Percentiles rank a stretch among this genome's conserved stretches.
phyloP scores from a whole-genome alignment of 23 red algal species.

The Gracilaria caudata region DNA sequence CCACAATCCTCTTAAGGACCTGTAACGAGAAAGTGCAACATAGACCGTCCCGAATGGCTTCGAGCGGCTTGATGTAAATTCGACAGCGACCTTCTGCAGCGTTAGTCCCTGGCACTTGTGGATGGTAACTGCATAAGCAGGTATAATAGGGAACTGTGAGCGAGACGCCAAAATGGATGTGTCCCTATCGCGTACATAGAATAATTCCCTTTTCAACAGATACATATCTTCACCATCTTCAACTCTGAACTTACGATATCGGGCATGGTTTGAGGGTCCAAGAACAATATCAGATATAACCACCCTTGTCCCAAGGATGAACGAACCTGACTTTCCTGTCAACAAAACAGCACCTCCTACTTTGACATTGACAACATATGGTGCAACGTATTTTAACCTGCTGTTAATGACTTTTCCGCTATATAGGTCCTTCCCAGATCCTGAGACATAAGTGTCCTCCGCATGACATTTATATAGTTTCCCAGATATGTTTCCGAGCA shows the following conservation, averaged over 20 bases:
- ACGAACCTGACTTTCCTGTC: neutral
- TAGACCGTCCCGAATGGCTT: constrained; percentile 1
- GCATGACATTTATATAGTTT: neutral
- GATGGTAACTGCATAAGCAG: neutral
- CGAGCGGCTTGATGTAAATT: neutral
- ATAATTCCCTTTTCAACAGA: neutral
- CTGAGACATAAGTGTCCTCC: neutral
- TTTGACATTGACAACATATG: neutral
- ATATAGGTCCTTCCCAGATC: neutral
- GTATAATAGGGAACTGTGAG: neutral
- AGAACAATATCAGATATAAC: neutral
- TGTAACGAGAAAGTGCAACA: constrained; percentile 3
- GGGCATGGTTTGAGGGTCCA: neutral
- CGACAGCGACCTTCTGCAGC: neutral
- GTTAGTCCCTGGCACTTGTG: constrained; percentile 2
- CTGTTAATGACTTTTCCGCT: no score
- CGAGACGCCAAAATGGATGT: neutral
- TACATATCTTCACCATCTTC: neutral
- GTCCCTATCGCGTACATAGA: neutral
- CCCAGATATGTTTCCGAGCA: neutral
- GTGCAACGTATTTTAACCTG: neutral
- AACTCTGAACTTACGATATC: neutral
- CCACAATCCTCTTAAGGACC: constrained; percentile 1
- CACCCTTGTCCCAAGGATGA: neutral
- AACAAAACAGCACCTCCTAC: neutral